A percentile compares a stretch with the other conserved stretches of the same genome.
These are phyloP conservation scores for Apiotrichum veenhuisii DNA, from an alignment of 1,284 basidiomycete species.

Conservation along the genomic window DNA sequence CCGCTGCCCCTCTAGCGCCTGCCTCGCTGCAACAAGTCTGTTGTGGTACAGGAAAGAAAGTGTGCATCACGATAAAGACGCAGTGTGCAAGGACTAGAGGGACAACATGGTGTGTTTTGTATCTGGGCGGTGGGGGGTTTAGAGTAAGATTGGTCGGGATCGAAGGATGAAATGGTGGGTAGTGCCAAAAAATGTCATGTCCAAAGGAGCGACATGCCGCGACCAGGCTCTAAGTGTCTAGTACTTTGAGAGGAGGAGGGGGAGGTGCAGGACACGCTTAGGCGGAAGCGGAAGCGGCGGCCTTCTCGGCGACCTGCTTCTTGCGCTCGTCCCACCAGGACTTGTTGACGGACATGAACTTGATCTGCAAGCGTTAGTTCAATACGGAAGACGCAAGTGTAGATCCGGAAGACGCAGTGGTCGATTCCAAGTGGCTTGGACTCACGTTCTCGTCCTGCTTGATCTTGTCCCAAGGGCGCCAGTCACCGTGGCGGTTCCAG, in stretches of 20 bases:
- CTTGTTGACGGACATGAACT: constrained; percentile 39
- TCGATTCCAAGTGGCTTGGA: background rate
- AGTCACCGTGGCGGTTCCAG: constrained; percentile 46
- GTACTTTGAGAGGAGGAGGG: too few species aligned
- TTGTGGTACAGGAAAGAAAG: background rate
- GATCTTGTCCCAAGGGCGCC: constrained; percentile 48
- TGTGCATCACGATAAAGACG: background rate
- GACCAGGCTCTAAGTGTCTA: background rate
- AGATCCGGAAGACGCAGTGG: background rate
- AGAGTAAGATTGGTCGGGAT: background rate
- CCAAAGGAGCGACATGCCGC: background rate
- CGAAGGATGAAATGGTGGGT: background rate
- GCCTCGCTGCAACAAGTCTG: too few species aligned
- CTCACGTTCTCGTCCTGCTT: constrained; percentile 45
- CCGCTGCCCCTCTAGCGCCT: too few species aligned
- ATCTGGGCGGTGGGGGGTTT: background rate
- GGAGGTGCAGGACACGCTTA: background rate
- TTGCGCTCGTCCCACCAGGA: constrained; percentile 46
- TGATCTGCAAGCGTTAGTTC: constrained; percentile 24
- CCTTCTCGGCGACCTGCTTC: constrained; percentile 17
- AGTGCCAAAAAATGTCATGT: background rate
- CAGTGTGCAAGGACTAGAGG: background rate
- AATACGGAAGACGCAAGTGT: background rate
- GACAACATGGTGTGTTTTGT: background rate
- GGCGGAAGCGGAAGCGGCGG: background rate